A percentile compares a stretch with the other conserved stretches of the same genome.
Evolutionary conservation across 1,139 yeast species (phyloP).

Genomic region (Wickerhamomyces sp.): DNA sequence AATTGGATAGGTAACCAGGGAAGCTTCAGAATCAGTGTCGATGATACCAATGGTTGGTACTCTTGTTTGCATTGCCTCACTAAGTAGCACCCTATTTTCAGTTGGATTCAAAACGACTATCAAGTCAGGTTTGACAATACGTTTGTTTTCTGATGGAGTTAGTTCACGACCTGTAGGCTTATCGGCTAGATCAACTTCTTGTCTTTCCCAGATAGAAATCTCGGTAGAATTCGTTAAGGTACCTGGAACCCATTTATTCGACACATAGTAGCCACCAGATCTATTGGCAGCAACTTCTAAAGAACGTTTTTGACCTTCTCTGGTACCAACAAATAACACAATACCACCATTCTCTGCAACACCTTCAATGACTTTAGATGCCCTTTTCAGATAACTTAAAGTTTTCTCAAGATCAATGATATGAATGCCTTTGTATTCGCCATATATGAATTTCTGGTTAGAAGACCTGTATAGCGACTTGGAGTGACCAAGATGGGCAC

Average conservation of each 20-base stretch:
- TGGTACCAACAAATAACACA: conserved; percentile 79
- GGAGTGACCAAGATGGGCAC: conserved; percentile 92
- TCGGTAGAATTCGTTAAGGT: conserved; percentile 82
- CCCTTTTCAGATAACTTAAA: conserved; percentile 66
- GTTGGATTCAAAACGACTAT: conserved; percentile 84
- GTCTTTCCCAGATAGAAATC: conserved; percentile 58
- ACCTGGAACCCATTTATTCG: conserved; percentile 92
- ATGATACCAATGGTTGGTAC: conserved; percentile 92
- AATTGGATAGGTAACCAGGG: conserved; percentile 84
- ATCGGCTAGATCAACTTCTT: conserved; percentile 67
- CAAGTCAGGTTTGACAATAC: conserved; percentile 78
- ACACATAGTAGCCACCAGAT: conserved; percentile 74
- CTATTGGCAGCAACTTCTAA: conserved; percentile 79
- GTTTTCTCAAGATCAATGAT: conserved; percentile 88
- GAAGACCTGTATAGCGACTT: conserved; percentile 76
- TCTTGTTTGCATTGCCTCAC: conserved; percentile 77
- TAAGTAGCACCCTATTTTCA: conserved; percentile 76
- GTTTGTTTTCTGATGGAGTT: conserved; percentile 37
- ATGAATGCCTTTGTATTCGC: conserved; percentile 84
- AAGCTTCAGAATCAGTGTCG: conserved; percentile 92
- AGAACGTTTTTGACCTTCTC: conserved; percentile 70
- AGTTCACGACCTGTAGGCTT: conserved; percentile 55
- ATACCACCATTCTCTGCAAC: conserved; percentile 83
- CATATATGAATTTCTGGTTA: conserved; percentile 83
- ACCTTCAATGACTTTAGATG: conserved; percentile 74